These are phyloP conservation scores for Phaffia rhodozyma DNA, from an alignment of 1,284 basidiomycete genomes.

Conservation along the genomic window DNA sequence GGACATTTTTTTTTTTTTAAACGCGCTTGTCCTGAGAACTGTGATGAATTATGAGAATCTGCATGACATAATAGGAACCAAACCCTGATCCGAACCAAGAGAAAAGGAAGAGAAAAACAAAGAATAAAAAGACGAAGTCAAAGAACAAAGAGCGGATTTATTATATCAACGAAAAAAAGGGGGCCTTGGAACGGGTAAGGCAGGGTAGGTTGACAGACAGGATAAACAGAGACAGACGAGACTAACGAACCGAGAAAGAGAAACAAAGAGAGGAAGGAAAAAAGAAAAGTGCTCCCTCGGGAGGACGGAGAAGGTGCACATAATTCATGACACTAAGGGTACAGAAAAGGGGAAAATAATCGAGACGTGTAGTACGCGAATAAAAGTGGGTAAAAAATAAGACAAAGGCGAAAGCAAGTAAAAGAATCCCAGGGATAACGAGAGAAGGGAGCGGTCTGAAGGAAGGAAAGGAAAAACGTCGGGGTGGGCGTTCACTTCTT, in stretches of 20 bases:
- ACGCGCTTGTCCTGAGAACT: no score
- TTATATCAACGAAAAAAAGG: no score
- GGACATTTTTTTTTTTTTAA: no score
- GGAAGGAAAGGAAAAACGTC: not conserved
- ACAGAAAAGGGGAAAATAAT: not conserved
- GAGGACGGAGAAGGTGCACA: not conserved
- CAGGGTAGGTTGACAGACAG: constrained; percentile 2
- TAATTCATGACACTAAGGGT: no score
- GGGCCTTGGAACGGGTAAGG: not conserved
- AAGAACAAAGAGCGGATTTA: not conserved
- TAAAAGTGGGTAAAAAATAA: not conserved
- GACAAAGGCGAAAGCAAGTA: not conserved
- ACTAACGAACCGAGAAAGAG: not conserved
- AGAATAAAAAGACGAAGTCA: constrained; percentile 17
- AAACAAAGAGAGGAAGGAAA: not conserved
- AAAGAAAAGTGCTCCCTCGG: not conserved
- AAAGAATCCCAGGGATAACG: not conserved
- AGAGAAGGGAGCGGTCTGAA: not conserved
- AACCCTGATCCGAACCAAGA: no score
- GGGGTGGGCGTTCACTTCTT: constrained; percentile 6
- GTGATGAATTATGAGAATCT: no score
- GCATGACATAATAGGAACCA: no score
- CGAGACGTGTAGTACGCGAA: not conserved
- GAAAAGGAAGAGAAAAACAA: not conserved
- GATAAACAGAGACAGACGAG: constrained; percentile 20